Evolutionary conservation across 2,329 filamentous ascomycete species (phyloP).

Genomic region (Microsporum audouinii): DNA sequence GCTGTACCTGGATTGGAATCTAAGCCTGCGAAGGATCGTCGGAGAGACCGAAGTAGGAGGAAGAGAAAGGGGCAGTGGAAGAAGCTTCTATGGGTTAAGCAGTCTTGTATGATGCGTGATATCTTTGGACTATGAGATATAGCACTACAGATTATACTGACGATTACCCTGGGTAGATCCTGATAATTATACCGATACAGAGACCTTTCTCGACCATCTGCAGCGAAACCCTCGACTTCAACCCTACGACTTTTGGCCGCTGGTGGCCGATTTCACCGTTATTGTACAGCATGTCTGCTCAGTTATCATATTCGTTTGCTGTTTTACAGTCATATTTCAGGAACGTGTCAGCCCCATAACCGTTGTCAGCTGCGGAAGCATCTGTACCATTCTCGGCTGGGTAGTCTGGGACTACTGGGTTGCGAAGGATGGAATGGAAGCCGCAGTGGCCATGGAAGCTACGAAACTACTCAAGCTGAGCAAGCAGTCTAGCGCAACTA

Average conservation of each 20-base stretch:
- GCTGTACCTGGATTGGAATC: constrained; percentile 29
- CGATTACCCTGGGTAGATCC: constrained; percentile 49
- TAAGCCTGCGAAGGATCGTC: constrained; percentile 28
- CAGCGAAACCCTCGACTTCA: constrained; percentile 87
- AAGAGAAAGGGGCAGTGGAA: constrained; percentile 70
- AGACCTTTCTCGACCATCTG: constrained; percentile 89
- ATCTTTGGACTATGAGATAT: neutral
- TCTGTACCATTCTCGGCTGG: constrained; percentile 79
- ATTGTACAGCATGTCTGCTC: constrained; percentile 96
- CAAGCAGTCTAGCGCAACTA: neutral
- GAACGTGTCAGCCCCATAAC: constrained; percentile 81
- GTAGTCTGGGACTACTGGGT: constrained; percentile 86
- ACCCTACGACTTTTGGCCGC: constrained; percentile 95
- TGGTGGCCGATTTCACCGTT: constrained; percentile 88
- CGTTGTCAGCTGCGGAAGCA: constrained; percentile 72
- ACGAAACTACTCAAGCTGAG: constrained; percentile 14
- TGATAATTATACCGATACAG: constrained; percentile 98
- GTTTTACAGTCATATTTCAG: constrained; percentile 81
- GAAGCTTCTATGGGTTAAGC: constrained; percentile 96
- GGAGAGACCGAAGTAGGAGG: constrained; percentile 41
- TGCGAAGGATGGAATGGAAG: constrained; percentile 52
- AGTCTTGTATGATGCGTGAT: constrained; percentile 56
- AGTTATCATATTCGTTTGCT: constrained; percentile 86
- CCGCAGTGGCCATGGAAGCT: constrained; percentile 12
- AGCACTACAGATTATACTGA: neutral